Base-by-base conservation (phyloP, 2,329 filamentous ascomycete genomes). In the Hymenoscyphus infarciens region DNA sequence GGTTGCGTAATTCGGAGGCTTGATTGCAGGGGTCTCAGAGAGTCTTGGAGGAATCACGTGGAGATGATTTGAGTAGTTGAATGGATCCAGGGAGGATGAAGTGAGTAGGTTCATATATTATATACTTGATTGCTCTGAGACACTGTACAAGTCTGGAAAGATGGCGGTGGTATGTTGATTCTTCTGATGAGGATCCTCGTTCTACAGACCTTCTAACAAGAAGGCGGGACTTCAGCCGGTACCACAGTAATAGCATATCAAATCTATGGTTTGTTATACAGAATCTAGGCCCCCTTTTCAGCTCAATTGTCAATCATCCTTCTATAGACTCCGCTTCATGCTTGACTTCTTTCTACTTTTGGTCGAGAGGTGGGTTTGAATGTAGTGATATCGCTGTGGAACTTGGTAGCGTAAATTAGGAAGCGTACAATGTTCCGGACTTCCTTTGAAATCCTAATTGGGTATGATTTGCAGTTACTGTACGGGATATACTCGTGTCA, bases 401-500 rank as follows among this genome's bases (percentile, higher is more conserved):
- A 52, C 45, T 22, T 52, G 45, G 45, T 11, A 22, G 22, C n/a
- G n/a, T 49, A 11, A 49, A 22, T 49, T 4, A 49, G 42, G 42
- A 49, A 49, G n/a, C 33, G 10, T 35, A 35, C 33, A 35, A 3
- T 35, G 33, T 35, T 35, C 33, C 33, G 33, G 33, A 35, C 33
- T 35, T 35, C 5, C 35, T 38, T 38, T 38, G 35, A 25, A 52
- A 11, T 42, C n/a, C 19, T 19, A 25, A 13, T 52, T 8, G 45
- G 45, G 45, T 22, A 52, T 52, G 45, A 52, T 52, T 15, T 13
- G 35, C 45, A 25, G 19, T 38, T 53, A 63, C 16, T 64, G 59
- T 8, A 68, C 65, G 11, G 69, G 69, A 35, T 69, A 69, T 19
- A 68, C 65, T 59, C 65, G 65, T 35, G 66, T 68, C 69, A 70